Evolutionary conservation across 148 eudicot species (phyloP), one percentile per base, ranked within the genome.

Genomic region (Selenicereus undatus): DNA sequence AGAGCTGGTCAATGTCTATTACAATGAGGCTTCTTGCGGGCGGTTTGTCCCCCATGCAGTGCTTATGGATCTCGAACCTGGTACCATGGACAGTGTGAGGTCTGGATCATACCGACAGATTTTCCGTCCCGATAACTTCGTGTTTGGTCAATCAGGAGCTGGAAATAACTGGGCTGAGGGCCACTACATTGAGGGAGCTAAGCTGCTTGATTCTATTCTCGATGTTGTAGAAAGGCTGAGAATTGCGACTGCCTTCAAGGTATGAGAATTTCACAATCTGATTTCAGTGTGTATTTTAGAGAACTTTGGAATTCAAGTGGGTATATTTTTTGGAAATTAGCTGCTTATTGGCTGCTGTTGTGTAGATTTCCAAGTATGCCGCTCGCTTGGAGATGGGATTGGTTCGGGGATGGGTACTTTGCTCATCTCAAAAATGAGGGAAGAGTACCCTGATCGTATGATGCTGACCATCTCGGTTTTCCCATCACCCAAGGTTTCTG

Each of bases 331-430:
- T 51, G 75, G 29, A 12, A 9, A 8, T 35, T 29, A 24, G 26
- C 78, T 74, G 4, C 48, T 51, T 56, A 14, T 78, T 43, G 2
- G 29, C 72, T 39, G 42, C 43, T 42, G 18, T 54, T 62, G 26
- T 82, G 52, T 62, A 86, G 88, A 86, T 58, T 86, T 86, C 74
- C 88, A 86, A 78, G 88, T 86, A 3, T 86, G 88, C 80, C 88
- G 83, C 80, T 86, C 88, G 4, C 86, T 86, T 16, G 88, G 88
- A 52, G 86, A 86, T 43, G 88, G 88, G 29, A 86, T 86, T 43
- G 88, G 88, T 68, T 86, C 88, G 36, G 88, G 88, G 18, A 86
- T 86, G 88, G 88, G 88, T 68, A 86, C 88, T 14, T 81, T 86
- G 77, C 82, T 86, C 26, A 83, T 86, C 43, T 86, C 88, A 0